phyloP scores from a whole-genome alignment of 345 rosid genomes.

The Eucalyptus globulus region DNA sequence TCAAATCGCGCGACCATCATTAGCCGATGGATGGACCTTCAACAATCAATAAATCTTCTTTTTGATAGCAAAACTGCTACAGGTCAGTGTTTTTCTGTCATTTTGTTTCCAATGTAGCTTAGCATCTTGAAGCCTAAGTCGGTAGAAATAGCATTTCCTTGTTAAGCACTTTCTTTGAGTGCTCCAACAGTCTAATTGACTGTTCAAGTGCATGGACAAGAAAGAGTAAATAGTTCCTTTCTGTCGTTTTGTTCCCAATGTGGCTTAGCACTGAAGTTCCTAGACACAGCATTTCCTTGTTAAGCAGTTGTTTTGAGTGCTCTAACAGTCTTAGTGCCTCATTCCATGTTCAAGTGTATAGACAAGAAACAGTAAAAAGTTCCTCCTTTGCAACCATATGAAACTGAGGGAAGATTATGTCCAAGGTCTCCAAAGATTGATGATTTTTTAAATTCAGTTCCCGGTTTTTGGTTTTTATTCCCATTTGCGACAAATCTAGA shows the following conservation, averaged over 20 bases:
- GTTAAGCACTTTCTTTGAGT: background rate
- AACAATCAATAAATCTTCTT: slow-evolving; percentile 65
- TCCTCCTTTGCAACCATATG: background rate
- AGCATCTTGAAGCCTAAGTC: background rate
- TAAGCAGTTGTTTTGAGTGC: background rate
- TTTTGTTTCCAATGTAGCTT: background rate
- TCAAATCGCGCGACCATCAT: slow-evolving; percentile 3
- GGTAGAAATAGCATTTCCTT: background rate
- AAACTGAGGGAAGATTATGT: background rate
- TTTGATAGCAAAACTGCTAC: slow-evolving; percentile 73
- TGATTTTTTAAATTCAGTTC: background rate
- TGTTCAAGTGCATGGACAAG: background rate
- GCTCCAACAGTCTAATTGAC: background rate
- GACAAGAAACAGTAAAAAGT: background rate
- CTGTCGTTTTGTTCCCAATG: background rate
- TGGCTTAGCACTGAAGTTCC: background rate
- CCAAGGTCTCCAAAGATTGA: background rate
- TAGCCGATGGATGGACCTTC: slow-evolving; percentile 78
- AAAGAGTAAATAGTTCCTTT: background rate
- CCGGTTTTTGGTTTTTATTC: background rate
- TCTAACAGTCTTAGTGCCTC: background rate
- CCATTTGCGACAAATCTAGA: background rate
- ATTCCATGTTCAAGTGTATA: background rate
- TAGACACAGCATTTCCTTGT: background rate
- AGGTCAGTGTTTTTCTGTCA: slow-evolving; percentile 22